These are phyloP conservation scores for Chytriomyces sp. DNA, from an alignment of 192 early-diverging fungal genomes.

Conservation along the genomic window DNA sequence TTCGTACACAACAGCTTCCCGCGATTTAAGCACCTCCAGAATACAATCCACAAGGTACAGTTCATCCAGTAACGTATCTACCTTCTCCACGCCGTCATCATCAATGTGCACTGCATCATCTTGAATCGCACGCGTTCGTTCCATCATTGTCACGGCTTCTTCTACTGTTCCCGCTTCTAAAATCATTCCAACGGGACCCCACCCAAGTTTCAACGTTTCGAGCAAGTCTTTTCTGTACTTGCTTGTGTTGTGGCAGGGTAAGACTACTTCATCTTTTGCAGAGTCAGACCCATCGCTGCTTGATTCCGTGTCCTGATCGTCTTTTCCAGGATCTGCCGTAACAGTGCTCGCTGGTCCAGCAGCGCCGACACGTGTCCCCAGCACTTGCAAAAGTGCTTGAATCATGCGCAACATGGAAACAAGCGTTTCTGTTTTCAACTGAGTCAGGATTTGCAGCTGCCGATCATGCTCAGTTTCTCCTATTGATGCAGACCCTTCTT, in stretches of 20 bases:
- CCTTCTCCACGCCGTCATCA: background rate
- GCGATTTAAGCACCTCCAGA: background rate
- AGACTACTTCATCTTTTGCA: background rate
- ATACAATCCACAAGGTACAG: slow-evolving; percentile 14
- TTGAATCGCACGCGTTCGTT: background rate
- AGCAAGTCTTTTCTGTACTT: slow-evolving; percentile 1
- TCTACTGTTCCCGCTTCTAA: slow-evolving; percentile 9
- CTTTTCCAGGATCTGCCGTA: background rate
- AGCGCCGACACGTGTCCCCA: background rate
- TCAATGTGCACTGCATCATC: background rate
- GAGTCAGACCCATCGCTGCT: background rate
- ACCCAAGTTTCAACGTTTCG: slow-evolving; percentile 15
- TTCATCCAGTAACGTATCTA: background rate
- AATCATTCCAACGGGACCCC: slow-evolving; percentile 29
- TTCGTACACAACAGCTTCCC: background rate
- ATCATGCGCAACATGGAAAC: slow-evolving; percentile 12
- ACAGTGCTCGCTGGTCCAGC: background rate
- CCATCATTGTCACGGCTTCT: slow-evolving; percentile 6
- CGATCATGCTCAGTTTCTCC: slow-evolving; percentile 24
- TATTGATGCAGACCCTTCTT: slow-evolving; percentile 1
- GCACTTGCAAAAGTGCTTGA: slow-evolving; percentile 4
- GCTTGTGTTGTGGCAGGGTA: slow-evolving; percentile 6
- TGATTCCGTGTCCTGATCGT: background rate
- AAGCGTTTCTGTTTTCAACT: slow-evolving; percentile 16
- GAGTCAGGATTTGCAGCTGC: slow-evolving; percentile 17